Evolutionary conservation across 1,284 basidiomycete species (phyloP).

Genomic region (Austroboletus novae-zelandiae): DNA sequence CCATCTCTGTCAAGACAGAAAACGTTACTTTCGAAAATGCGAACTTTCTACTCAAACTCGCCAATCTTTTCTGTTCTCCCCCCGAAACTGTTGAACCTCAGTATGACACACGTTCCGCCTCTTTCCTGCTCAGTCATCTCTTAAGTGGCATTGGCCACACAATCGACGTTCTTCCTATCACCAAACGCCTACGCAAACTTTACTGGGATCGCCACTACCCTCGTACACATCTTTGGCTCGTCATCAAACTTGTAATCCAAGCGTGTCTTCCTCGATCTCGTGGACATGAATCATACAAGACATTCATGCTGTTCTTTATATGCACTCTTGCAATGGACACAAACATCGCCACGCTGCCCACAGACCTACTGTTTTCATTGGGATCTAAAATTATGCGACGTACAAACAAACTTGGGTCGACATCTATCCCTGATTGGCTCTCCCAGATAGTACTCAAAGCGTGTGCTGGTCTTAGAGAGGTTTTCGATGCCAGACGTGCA

Average conservation of each 20-base stretch:
- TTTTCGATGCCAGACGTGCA: not conserved
- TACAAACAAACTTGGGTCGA: not conserved
- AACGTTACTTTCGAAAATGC: not conserved
- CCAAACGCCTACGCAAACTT: not conserved
- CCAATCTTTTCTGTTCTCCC: not conserved
- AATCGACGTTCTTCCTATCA: not conserved
- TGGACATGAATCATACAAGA: too few relatives aligned
- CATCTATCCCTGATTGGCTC: not conserved
- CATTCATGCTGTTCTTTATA: too few relatives aligned
- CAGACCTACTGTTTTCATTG: too few relatives aligned
- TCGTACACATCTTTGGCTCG: too few relatives aligned
- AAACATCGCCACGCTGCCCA: too few relatives aligned
- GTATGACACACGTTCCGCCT: not conserved
- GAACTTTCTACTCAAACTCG: not conserved
- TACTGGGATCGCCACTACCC: too few relatives aligned
- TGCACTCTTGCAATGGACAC: too few relatives aligned
- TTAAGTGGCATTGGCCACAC: not conserved
- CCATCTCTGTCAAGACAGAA: not conserved
- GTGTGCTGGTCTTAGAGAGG: not conserved
- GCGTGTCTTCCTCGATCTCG: too few relatives aligned
- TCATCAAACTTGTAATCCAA: too few relatives aligned
- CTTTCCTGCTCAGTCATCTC: not conserved
- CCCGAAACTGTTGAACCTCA: too few relatives aligned
- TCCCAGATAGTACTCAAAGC: not conserved
- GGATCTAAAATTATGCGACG: too few relatives aligned